phyloP scores from a whole-genome alignment of 129 eudicot species.

The Lactuca saligna region DNA sequence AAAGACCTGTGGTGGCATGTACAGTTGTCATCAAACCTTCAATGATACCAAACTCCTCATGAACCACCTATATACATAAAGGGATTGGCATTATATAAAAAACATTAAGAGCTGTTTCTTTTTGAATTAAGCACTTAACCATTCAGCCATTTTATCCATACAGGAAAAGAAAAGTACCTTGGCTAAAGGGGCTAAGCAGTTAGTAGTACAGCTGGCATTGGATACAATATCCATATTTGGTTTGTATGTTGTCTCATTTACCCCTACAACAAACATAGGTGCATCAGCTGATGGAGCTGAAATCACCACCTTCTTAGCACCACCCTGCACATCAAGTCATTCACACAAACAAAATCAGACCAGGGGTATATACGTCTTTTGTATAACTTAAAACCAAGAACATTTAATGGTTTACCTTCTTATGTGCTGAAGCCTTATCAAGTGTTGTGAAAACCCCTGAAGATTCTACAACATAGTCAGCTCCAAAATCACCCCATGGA shows the following conservation, averaged over 20 bases:
- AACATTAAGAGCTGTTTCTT: too few species aligned
- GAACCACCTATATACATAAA: slow-evolving; percentile 67
- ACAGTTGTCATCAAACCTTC: slow-evolving; percentile 98
- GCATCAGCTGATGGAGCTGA: slow-evolving; percentile 99
- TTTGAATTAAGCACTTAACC: not conserved
- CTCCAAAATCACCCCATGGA: slow-evolving; percentile 99
- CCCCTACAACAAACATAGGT: slow-evolving; percentile 98
- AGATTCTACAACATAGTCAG: slow-evolving; percentile 94
- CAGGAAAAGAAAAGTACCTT: slow-evolving; percentile 48
- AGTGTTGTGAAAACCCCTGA: slow-evolving; percentile 92
- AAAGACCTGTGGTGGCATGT: slow-evolving; percentile 92
- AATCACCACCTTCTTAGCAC: slow-evolving; percentile 91
- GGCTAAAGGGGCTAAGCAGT: slow-evolving; percentile 97
- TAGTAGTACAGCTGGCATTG: slow-evolving; percentile 96
- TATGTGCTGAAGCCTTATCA: slow-evolving; percentile 88
- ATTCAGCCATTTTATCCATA: not conserved
- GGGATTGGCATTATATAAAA: not conserved
- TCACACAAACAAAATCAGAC: slow-evolving; percentile 21
- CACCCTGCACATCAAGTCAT: slow-evolving; percentile 57
- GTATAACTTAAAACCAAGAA: slow-evolving; percentile 1
- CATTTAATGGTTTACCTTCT: slow-evolving; percentile 46
- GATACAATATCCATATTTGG: slow-evolving; percentile 92
- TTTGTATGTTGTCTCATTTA: slow-evolving; percentile 80
- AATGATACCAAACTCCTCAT: slow-evolving; percentile 91
- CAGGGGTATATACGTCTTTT: not conserved